A percentile compares a stretch with the other conserved stretches of the same genome.
phyloP scores from a whole-genome alignment of 1,284 basidiomycete genomes.

The Psilocybe mexicana region DNA sequence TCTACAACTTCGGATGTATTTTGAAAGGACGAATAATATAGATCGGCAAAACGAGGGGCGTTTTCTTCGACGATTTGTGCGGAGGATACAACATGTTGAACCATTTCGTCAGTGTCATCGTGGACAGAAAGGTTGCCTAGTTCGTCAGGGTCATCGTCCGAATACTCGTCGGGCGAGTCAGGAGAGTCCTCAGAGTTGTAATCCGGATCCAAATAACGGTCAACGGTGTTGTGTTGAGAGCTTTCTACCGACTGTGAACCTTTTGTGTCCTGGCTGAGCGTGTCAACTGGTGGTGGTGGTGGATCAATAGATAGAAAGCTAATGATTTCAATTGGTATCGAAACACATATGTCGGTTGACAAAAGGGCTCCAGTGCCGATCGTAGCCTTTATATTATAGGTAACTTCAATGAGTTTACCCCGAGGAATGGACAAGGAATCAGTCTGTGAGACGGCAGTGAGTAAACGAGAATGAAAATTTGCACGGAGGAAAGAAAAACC shows the following conservation, averaged over 20 bases:
- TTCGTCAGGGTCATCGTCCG: slow-evolving; percentile 17
- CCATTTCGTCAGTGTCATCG: slow-evolving; percentile 37
- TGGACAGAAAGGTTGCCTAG: slow-evolving; percentile 22
- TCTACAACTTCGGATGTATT: slow-evolving; percentile 5
- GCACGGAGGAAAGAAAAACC: slow-evolving; percentile 47
- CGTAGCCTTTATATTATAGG: slow-evolving; percentile 75
- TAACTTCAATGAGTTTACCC: slow-evolving; percentile 78
- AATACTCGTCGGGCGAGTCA: not conserved
- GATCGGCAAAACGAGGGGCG: slow-evolving; percentile 21
- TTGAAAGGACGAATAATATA: slow-evolving; percentile 20
- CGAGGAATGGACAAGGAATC: slow-evolving; percentile 78
- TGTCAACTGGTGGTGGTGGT: slow-evolving; percentile 39
- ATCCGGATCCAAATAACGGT: not conserved
- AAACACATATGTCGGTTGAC: slow-evolving; percentile 64
- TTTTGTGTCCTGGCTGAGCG: not conserved
- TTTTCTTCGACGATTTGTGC: slow-evolving; percentile 21
- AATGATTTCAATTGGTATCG: slow-evolving; percentile 73
- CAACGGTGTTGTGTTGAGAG: too few species aligned
- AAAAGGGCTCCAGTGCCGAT: slow-evolving; percentile 69
- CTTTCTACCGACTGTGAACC: not conserved
- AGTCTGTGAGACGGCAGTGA: slow-evolving; percentile 41
- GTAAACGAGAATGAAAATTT: not conserved
- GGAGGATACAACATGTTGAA: slow-evolving; percentile 32
- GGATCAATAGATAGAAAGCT: slow-evolving; percentile 84
- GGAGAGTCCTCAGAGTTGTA: not conserved